Evolutionary conservation across 345 rosid genomes (phyloP).

Genomic region (Gossypium longicalyx): DNA sequence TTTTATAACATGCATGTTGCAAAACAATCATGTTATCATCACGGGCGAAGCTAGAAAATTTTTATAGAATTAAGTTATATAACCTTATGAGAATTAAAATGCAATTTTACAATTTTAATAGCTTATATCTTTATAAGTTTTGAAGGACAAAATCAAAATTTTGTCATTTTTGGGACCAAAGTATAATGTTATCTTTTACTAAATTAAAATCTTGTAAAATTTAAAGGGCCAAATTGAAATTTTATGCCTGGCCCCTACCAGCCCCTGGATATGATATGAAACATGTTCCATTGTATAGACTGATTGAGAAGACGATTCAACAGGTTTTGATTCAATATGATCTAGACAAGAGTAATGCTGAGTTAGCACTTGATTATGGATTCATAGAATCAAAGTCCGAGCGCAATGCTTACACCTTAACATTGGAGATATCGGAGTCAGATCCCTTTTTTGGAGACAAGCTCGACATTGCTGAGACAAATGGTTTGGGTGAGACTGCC

Average conservation of each 20-base stretch:
- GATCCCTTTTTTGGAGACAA: conserved; percentile 72
- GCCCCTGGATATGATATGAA: neutral
- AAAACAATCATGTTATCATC: neutral
- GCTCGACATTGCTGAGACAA: conserved; percentile 77
- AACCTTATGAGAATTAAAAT: no score
- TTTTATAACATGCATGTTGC: neutral
- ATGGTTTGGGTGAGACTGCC: conserved; percentile 64
- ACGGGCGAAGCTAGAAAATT: no score
- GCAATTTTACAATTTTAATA: no score
- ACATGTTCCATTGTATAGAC: conserved; percentile 8
- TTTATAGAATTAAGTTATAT: no score
- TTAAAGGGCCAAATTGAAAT: no score
- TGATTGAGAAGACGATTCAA: conserved; percentile 18
- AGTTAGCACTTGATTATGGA: conserved; percentile 89
- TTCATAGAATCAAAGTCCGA: conserved; percentile 61
- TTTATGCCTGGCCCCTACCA: no score
- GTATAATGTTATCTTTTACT: no score
- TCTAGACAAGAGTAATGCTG: conserved; percentile 78
- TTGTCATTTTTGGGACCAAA: no score
- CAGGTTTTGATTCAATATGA: conserved; percentile 87
- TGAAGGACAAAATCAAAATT: no score
- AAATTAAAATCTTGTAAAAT: no score
- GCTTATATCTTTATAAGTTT: no score
- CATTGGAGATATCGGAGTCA: conserved; percentile 65
- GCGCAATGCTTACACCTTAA: conserved; percentile 72